Evolutionary conservation across 306 rosid genomes (phyloP), one percentile per base, ranked within the genome.

Genomic region (Clitoria ternatea): DNA sequence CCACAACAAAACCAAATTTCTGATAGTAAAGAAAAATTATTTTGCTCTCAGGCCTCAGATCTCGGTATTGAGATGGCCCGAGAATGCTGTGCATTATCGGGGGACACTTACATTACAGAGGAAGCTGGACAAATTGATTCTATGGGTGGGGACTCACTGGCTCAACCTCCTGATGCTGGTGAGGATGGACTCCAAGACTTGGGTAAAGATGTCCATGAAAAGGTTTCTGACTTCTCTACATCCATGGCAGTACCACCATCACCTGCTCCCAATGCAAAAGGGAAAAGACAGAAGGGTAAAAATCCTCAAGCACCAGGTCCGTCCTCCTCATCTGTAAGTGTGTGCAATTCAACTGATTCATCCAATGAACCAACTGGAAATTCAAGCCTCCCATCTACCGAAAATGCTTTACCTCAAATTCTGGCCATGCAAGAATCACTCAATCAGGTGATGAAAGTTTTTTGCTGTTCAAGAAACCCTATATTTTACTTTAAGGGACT

Each of bases 1-100:
- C 85, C 83, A 76, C 75, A 84, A 32, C 89, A 85, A 77, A 85
- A 69, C 61, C 73, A 30, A 29, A 55, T 85, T 67, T 73, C 83
- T 23, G 96, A 86, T 50, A 73, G 69, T 62, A 95, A 79, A 75
- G 97, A 89, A 66, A 91, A 86, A 70, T 74, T 59, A 52, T 95
- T 91, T 77, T 89, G 96, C 84, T 91, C 99, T 19, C 99, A 95
- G 77, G 96, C 96, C 6, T 91, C 99, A 10, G 97, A 91, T 89
- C 97, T 95, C 76, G 97, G 99, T 68, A 84, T 89, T 73, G 96
- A 88, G 77, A 85, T 95, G 96, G 91, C 89, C 59, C 88, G 96
- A 72, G 96, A 91, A 48, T 86, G 92, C 75, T 50, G 80, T 81
- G 90, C 84, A 7, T 80, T 83, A 75, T 80, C 97, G 59, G 59